A percentile compares a stretch with the other conserved stretches of the same genome.
These are phyloP conservation scores for Fusarium continuum DNA, from an alignment of 2,329 filamentous ascomycete genomes.

Conservation along the genomic window DNA sequence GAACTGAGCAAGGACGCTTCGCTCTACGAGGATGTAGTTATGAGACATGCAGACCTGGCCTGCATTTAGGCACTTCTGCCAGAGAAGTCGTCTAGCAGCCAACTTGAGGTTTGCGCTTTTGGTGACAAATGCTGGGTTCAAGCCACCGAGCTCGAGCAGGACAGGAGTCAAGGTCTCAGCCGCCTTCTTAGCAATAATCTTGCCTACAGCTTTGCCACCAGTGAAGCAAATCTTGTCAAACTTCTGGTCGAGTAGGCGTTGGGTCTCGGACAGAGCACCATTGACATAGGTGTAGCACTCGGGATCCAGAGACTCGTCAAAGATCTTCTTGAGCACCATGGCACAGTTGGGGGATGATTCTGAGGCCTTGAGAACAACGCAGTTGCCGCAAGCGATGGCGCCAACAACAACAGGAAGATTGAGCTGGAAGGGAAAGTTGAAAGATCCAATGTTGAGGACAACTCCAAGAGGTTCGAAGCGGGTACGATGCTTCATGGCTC, in stretches of 20 bases:
- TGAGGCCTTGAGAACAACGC: constrained; percentile 88
- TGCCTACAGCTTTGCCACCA: constrained; percentile 79
- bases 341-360: constrained; percentile 82
- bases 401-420: constrained; percentile 82
- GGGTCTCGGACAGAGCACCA: constrained; percentile 82
- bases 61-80: constrained; percentile 86
- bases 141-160: constrained; percentile 87
- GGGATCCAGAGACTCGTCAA: constrained; percentile 79
- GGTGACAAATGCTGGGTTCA: constrained; percentile 91
- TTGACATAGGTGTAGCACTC: constrained; percentile 81
- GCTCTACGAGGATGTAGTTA: constrained; percentile 90
- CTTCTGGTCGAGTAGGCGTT: constrained; percentile 82
- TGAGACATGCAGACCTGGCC: constrained; percentile 94
- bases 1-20: constrained; percentile 74
- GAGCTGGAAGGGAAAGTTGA: constrained; percentile 92
- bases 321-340: constrained; percentile 80
- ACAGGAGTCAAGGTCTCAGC: constrained; percentile 89
- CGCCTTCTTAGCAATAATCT: constrained; percentile 88
- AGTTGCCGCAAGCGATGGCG: constrained; percentile 92
- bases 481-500: constrained; percentile 76
- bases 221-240: constrained; percentile 99
- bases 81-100: constrained; percentile 84
- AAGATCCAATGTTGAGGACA: constrained; percentile 87
- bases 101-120: constrained; percentile 81
- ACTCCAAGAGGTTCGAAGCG: constrained; percentile 88